Conservation (phyloP, 1,284 basidiomycete genomes). For the Puccinia polysora region DNA sequence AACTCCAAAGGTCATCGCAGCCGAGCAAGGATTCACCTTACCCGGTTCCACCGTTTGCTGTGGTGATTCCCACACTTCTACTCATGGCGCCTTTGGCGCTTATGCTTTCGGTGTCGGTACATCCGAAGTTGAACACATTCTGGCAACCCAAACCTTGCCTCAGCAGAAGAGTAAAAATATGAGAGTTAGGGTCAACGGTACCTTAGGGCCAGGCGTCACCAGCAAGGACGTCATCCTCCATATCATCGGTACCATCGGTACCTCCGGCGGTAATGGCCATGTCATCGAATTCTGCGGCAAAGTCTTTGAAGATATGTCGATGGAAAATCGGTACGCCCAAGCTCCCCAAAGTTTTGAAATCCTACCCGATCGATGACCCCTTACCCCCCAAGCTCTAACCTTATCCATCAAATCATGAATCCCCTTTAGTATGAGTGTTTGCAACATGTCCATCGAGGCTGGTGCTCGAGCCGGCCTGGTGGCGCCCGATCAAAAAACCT, state of each 20-base stretch:
- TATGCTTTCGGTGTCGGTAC: conserved; percentile 95
- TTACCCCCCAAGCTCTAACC: background rate
- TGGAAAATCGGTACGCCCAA: conserved; percentile 72
- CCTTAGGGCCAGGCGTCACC: conserved; percentile 76
- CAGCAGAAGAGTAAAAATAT: conserved; percentile 94
- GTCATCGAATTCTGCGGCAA: conserved; percentile 92
- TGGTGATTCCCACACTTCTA: conserved; percentile 83
- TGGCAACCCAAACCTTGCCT: conserved; percentile 87
- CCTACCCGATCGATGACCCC: background rate
- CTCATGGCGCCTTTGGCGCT: conserved; percentile 92
- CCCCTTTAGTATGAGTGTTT: conserved; percentile 73
- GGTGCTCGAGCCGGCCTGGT: conserved; percentile 94
- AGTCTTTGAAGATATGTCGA: conserved; percentile 81
- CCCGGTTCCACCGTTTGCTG: conserved; percentile 94
- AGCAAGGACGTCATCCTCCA: conserved; percentile 93
- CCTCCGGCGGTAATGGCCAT: conserved; percentile 84
- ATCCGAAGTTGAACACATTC: conserved; percentile 93
- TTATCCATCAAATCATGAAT: background rate
- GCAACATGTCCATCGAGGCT: conserved; percentile 97
- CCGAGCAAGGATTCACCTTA: conserved; percentile 89
- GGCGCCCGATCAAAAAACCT: conserved; percentile 86
- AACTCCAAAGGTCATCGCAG: conserved; percentile 82
- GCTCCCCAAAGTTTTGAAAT: conserved; percentile 21
- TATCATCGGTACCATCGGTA: conserved; percentile 89
- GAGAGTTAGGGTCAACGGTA: conserved; percentile 85